Conservation (phyloP, 73 alveolate genomes). For the Uronychia binucleata region DNA sequence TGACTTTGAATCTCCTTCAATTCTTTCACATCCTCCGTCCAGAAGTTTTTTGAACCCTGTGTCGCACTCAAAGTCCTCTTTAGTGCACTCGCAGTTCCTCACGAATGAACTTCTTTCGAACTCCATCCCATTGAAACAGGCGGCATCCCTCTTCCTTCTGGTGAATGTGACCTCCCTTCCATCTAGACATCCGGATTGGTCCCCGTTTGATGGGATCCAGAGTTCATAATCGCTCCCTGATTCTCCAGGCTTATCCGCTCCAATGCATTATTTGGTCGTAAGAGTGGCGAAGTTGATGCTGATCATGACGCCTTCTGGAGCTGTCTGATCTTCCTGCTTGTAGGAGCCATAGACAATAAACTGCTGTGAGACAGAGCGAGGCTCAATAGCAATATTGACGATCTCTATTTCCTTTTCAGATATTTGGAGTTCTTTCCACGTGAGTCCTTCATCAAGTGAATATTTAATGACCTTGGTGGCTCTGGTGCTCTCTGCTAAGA, state of each 20-base stretch:
- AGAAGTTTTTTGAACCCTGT: conserved; percentile 69
- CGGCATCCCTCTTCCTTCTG: conserved; percentile 85
- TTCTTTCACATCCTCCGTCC: conserved; percentile 48
- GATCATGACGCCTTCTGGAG: conserved; percentile 68
- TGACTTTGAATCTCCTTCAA: neutral
- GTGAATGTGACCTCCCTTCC: conserved; percentile 83
- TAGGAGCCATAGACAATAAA: conserved; percentile 83
- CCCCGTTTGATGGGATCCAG: conserved; percentile 92
- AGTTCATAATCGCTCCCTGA: conserved; percentile 88
- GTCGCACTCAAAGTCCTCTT: conserved; percentile 93
- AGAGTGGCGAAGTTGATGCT: conserved; percentile 72
- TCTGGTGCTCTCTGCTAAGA: conserved; percentile 77
- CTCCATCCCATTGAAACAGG: conserved; percentile 88
- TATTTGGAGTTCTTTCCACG: conserved; percentile 65
- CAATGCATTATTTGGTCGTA: conserved; percentile 82
- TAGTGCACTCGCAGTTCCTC: conserved; percentile 86
- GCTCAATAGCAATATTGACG: conserved; percentile 88
- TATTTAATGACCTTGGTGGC: conserved; percentile 66
- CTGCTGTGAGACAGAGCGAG: conserved; percentile 68
- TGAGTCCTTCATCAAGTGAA: conserved; percentile 83
- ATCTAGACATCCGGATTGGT: conserved; percentile 71
- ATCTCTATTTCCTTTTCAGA: conserved; percentile 71
- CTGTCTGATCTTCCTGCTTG: conserved; percentile 24
- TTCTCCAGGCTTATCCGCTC: conserved; percentile 83
- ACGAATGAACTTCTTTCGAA: conserved; percentile 67